Evolutionary conservation across 177 flowering plant species (phyloP), one percentile per base, ranked within the genome.

Genomic region (Telopea speciosissima): DNA sequence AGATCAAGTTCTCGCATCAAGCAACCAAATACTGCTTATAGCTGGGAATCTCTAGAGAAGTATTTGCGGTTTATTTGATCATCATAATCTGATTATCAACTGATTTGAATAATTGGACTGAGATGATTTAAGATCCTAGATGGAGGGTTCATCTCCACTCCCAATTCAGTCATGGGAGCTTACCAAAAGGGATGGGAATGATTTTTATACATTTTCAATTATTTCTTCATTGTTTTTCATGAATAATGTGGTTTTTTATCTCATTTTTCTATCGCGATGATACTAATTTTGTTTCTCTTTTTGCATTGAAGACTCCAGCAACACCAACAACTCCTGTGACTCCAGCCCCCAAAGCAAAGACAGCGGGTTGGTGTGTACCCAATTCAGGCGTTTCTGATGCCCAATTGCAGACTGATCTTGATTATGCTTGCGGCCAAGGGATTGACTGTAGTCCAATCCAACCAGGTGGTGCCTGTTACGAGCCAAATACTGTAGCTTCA

Each of bases 391-490:
- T 84, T 33, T 62, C 89, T 0, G 94, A 89, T 66, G 83, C 86
- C 22, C 79, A 88, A 61, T 68, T 90, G 75, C 97, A 95, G 78
- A 68, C 84, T 24, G 91, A 85, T 81, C 82, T 92, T 0, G 97
- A 92, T 76, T 94, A 92, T 73, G 97, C 89, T 3, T 94, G 93
- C 63, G 69, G 93, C 62, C 89, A 84, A 11, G 85, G 87, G 67
- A 75, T 88, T 12, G 93, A 94, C 72, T 94, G 99, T 68, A 62
- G 89, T 31, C 77, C 90, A 16, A 88, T 92, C 73, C 91, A 95
- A 71, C 89, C 90, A 1, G 92, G 94, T 5, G 99, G 96, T 4
- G 81, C 87, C n/a, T 94, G 99, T 80, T 94, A 78, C 73, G 85
- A 84, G 52, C 97, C 97, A 33, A 86, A 87, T 78, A 92, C 88